phyloP scores from a whole-genome alignment of 2,329 filamentous ascomycete species.

The Escovopsis sp. region DNA sequence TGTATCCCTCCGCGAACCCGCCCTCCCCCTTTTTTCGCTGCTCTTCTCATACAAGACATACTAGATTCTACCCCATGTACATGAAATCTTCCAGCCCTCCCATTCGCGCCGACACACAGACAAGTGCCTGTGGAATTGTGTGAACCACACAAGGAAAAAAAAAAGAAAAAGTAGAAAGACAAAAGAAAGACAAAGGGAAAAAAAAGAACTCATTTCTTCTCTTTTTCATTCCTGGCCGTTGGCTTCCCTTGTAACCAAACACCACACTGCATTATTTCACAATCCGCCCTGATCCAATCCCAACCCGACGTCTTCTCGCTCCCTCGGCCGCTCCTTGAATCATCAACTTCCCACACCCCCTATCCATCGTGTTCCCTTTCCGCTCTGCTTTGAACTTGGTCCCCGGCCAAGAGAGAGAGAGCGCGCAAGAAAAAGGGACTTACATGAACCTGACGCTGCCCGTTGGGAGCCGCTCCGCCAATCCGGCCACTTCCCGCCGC shows the following conservation, averaged over 20 bases:
- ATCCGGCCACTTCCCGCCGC: slow-evolving; percentile 28
- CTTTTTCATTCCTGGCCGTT: too few relatives aligned
- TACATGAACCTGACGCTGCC: slow-evolving; percentile 32
- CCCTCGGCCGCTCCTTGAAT: neutral
- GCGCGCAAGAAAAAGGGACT: slow-evolving; percentile 5
- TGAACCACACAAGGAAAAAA: neutral
- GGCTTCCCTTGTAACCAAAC: too few relatives aligned
- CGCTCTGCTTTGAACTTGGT: too few relatives aligned
- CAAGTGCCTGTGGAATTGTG: neutral
- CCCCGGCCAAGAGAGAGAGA: too few relatives aligned
- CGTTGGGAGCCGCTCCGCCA: slow-evolving; percentile 28
- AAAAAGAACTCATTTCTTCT: neutral
- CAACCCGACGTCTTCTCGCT: slow-evolving; percentile 3
- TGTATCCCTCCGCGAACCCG: too few relatives aligned
- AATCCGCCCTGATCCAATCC: too few relatives aligned
- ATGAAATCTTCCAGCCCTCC: too few relatives aligned
- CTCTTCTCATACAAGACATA: too few relatives aligned
- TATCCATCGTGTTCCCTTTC: neutral
- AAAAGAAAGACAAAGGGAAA: neutral
- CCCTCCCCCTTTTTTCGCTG: too few relatives aligned
- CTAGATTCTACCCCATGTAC: too few relatives aligned
- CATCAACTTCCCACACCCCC: neutral
- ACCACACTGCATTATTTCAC: too few relatives aligned
- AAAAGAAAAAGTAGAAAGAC: neutral
- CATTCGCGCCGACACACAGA: too few relatives aligned